A percentile compares a stretch with the other conserved stretches of the same genome.
phyloP scores from a whole-genome alignment of 1,284 basidiomycete species.

The Cryptococcus depauperatus region DNA sequence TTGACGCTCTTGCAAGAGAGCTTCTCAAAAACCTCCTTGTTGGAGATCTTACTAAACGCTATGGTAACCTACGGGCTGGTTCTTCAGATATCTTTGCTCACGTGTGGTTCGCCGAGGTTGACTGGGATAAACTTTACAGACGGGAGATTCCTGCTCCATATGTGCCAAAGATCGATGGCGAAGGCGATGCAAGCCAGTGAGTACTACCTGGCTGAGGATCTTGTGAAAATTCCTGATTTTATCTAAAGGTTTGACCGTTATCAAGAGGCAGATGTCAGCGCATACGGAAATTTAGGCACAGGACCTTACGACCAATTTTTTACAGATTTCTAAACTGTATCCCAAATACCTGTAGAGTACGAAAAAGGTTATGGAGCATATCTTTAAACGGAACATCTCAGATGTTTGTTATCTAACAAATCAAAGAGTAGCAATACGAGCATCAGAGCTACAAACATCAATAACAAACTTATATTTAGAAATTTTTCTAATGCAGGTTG shows the following conservation, averaged over 20 bases:
- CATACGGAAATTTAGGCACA: constrained; percentile 44
- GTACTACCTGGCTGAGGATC: constrained; percentile 41
- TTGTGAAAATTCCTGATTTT: neutral
- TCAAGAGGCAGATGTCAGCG: constrained; percentile 45
- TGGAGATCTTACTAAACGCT: constrained; percentile 79
- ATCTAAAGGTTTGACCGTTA: constrained; percentile 45
- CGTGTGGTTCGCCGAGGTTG: constrained; percentile 94
- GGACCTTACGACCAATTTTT: constrained; percentile 46
- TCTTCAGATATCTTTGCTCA: constrained; percentile 92
- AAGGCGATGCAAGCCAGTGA: constrained; percentile 85
- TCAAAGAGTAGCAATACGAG: too few relatives aligned
- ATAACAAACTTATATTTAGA: too few relatives aligned
- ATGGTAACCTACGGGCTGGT: constrained; percentile 86
- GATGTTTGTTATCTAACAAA: too few relatives aligned
- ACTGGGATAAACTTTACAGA: constrained; percentile 76
- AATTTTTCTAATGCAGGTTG: too few relatives aligned
- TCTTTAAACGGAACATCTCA: neutral
- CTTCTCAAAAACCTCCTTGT: constrained; percentile 86
- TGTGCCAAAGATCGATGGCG: constrained; percentile 73
- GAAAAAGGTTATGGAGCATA: neutral
- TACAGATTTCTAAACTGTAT: constrained; percentile 34
- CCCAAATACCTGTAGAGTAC: too few relatives aligned
- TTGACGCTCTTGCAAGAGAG: constrained; percentile 75
- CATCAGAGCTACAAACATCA: too few relatives aligned
- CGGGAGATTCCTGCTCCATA: constrained; percentile 96